These are phyloP conservation scores for Tulasnella sp. DNA, from an alignment of 768 basidiomycete species.

Conservation along the genomic window DNA sequence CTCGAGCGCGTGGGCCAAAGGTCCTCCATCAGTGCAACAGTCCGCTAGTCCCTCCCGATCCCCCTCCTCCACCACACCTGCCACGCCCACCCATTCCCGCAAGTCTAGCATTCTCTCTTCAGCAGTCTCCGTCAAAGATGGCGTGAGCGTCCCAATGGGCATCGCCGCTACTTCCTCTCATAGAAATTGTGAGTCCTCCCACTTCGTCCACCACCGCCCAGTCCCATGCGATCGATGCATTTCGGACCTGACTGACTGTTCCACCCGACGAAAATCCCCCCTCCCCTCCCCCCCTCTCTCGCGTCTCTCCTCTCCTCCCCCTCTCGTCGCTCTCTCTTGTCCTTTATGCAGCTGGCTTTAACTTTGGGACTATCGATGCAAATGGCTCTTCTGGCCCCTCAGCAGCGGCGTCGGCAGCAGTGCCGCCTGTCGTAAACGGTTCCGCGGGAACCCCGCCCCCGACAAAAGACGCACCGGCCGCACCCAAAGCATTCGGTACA, in stretches of 20 bases:
- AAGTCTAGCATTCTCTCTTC: not conserved
- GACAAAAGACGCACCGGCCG: not conserved
- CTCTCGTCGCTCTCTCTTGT: not conserved
- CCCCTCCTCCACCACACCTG: not conserved
- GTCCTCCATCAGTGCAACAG: not conserved
- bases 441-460: not conserved
- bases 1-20: not conserved
- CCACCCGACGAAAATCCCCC: not conserved
- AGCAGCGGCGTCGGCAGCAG: not conserved
- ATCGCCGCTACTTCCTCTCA: not conserved
- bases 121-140: not conserved
- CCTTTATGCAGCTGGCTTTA: not conserved
- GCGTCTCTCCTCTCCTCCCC: too few relatives aligned
- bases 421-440: not conserved
- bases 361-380: not conserved
- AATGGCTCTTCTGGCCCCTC: not conserved
- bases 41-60: not conserved
- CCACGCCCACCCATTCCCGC: not conserved
- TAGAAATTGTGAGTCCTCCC: not conserved
- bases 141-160: not conserved
- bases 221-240: not conserved
- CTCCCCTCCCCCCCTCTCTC: not conserved
- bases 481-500: not conserved
- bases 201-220: not conserved
- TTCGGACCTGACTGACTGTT: not conserved